phyloP scores from a whole-genome alignment of 371 early-diverging fungal species.

The Rhizopus microsporus region DNA sequence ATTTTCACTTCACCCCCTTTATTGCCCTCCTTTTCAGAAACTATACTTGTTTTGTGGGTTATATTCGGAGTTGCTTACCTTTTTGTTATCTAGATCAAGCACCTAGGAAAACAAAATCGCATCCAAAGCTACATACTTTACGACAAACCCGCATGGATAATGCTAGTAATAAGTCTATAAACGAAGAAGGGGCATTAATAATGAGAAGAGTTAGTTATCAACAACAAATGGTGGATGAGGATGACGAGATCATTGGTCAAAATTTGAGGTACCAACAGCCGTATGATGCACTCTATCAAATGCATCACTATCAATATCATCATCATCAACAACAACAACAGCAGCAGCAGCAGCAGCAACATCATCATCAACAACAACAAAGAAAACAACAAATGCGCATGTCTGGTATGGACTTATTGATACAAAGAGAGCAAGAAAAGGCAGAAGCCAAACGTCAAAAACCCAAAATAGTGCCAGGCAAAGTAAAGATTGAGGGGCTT shows the following conservation, averaged over 20 bases:
- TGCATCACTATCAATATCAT: slow-evolving; percentile 29
- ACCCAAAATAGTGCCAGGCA: slow-evolving; percentile 36
- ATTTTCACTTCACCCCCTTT: neutral
- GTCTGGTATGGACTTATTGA: slow-evolving; percentile 51
- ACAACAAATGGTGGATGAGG: neutral
- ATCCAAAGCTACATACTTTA: neutral
- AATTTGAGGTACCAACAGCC: neutral
- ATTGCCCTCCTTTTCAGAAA: neutral
- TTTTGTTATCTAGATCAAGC: too few species aligned
- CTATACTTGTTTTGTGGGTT: neutral
- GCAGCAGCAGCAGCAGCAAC: slow-evolving; percentile 14
- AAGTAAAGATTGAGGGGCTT: slow-evolving; percentile 49
- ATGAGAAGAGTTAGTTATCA: slow-evolving; percentile 14
- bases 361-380: slow-evolving; percentile 9
- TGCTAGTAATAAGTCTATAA: neutral
- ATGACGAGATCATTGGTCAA: neutral
- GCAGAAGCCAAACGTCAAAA: slow-evolving; percentile 40
- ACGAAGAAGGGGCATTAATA: slow-evolving; percentile 6
- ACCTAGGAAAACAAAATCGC: neutral
- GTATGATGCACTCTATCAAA: slow-evolving; percentile 12
- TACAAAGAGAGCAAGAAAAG: slow-evolving; percentile 49
- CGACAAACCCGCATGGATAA: neutral
- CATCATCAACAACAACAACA: slow-evolving; percentile 32
- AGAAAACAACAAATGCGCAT: slow-evolving; percentile 31
- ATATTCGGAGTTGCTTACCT: neutral